These are phyloP conservation scores for Baudoinia panamericana DNA, from an alignment of 495 filamentous ascomycete genomes.

Conservation along the genomic window DNA sequence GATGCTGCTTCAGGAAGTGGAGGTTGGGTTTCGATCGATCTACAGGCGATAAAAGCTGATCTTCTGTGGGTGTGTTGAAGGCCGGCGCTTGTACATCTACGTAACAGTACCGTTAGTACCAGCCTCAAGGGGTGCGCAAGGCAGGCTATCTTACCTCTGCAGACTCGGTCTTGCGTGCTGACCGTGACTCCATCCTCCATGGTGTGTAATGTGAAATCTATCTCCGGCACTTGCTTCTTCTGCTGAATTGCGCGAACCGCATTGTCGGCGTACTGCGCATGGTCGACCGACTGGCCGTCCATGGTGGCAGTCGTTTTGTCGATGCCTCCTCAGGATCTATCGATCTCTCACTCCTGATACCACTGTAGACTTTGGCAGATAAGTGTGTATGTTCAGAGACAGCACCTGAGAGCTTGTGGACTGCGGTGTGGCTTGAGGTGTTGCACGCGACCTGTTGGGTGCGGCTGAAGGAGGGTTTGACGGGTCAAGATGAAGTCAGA, in stretches of 20 bases:
- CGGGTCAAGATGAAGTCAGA: neutral
- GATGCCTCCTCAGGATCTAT: neutral
- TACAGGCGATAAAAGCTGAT: constrained; percentile 63
- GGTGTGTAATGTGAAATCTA: constrained; percentile 92
- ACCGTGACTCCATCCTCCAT: constrained; percentile 96
- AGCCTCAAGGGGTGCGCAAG: neutral
- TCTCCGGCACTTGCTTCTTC: constrained; percentile 90
- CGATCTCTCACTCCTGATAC: neutral
- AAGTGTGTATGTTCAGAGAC: neutral
- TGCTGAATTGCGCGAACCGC: constrained; percentile 63
- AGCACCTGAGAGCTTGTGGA: neutral
- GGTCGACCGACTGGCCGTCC: constrained; percentile 20
- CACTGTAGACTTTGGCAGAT: neutral
- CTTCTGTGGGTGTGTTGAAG: constrained; percentile 74
- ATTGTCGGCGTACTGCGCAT: constrained; percentile 30
- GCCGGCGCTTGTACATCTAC: constrained; percentile 94
- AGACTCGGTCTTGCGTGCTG: constrained; percentile 86
- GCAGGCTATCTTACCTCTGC: constrained; percentile 69
- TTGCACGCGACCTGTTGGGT: constrained; percentile 2
- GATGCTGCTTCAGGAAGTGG: constrained; percentile 90
- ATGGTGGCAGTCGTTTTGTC: constrained; percentile 4
- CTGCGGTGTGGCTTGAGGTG: constrained; percentile 4
- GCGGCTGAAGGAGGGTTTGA: neutral
- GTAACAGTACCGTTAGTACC: constrained; percentile 2
- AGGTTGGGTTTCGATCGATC: constrained; percentile 83